Evolutionary conservation across 208 protist genomes (phyloP).

Genomic region (Wallacemonas sp.): DNA sequence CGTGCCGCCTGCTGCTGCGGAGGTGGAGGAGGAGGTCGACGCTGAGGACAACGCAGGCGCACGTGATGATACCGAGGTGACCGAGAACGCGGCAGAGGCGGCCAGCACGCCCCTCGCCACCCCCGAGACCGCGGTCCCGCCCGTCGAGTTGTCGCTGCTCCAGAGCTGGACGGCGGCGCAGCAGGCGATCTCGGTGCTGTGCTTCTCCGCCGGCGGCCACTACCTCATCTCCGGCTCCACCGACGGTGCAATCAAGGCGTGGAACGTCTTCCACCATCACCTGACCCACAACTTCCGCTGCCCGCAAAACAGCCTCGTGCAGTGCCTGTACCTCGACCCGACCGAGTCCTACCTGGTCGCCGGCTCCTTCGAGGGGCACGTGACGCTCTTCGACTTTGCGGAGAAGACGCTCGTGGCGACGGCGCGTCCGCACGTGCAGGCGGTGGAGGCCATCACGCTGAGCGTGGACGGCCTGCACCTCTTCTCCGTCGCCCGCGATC

Average conservation of each 20-base stretch:
- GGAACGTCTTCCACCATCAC: conserved; percentile 90
- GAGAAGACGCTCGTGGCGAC: conserved; percentile 55
- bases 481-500: conserved; percentile 78
- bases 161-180: conserved; percentile 85
- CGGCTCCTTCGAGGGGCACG: conserved; percentile 85
- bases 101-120: too few relatives aligned
- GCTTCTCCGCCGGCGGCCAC: conserved; percentile 67
- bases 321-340: conserved; percentile 66
- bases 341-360: conserved; percentile 62
- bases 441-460: conserved; percentile 71
- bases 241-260: conserved; percentile 86
- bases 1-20: background rate
- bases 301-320: conserved; percentile 56
- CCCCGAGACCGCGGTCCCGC: too few relatives aligned
- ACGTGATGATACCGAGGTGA: background rate
- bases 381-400: conserved; percentile 84
- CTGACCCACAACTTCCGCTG: conserved; percentile 87
- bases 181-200: conserved; percentile 83
- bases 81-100: background rate
- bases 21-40: conserved; percentile 4
- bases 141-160: conserved; percentile 33
- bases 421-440: conserved; percentile 74
- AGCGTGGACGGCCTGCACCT: conserved; percentile 51
- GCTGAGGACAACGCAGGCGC: conserved; percentile 12
- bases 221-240: conserved; percentile 82